phyloP scores from a whole-genome alignment of 1,284 basidiomycete species.

The Mycocalia duriaeana region DNA sequence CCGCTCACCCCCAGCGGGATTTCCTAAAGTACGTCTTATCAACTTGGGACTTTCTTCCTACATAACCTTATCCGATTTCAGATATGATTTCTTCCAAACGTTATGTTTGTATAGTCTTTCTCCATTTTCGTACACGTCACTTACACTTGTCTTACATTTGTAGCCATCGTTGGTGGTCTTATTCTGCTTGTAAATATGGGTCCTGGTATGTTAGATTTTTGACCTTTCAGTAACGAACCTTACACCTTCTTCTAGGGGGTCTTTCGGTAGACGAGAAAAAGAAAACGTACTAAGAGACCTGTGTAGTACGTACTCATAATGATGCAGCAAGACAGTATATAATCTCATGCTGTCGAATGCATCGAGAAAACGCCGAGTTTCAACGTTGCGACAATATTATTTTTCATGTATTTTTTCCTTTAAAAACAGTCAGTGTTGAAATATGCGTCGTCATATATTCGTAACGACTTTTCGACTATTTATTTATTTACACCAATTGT shows the following conservation, averaged over 20 bases:
- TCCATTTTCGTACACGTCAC: slow-evolving; percentile 6
- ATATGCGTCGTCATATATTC: no score
- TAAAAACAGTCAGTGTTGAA: no score
- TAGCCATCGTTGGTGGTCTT: slow-evolving; percentile 95
- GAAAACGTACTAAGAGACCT: slow-evolving; percentile 84
- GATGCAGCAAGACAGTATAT: no score
- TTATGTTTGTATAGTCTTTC: slow-evolving; percentile 59
- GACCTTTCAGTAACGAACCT: slow-evolving; percentile 1
- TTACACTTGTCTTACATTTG: slow-evolving; percentile 18
- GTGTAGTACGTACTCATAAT: no score
- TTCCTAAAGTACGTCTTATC: slow-evolving; percentile 88
- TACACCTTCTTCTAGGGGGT: slow-evolving; percentile 51
- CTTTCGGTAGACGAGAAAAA: slow-evolving; percentile 99
- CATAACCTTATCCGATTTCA: slow-evolving; percentile 28
- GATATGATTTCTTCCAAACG: slow-evolving; percentile 93
- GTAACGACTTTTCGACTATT: no score
- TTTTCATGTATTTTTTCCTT: no score
- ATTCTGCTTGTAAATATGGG: slow-evolving; percentile 98
- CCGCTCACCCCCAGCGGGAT: slow-evolving; percentile 90
- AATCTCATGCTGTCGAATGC: no score
- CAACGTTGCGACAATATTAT: no score
- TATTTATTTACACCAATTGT: no score
- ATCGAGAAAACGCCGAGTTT: no score
- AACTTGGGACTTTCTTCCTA: not conserved
- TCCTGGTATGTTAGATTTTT: slow-evolving; percentile 52